Conservation (phyloP, 208 protist genomes). For the Angomonas deanei region DNA sequence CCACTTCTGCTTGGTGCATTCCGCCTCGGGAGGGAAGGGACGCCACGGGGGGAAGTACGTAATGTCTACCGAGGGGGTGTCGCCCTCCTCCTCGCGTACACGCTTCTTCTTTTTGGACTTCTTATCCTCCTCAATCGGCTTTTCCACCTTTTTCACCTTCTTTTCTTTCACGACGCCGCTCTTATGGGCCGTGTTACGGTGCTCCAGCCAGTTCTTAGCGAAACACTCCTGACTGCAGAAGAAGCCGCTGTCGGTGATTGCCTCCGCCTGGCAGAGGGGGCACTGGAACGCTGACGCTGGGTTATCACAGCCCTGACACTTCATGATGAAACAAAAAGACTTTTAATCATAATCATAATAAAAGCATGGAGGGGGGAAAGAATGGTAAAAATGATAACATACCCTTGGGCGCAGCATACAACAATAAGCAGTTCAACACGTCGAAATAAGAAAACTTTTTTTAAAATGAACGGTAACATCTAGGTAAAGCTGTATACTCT, state of each 20-base stretch:
- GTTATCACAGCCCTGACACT: slow-evolving; percentile 57
- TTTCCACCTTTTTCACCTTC: slow-evolving; percentile 45
- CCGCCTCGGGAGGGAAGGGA: slow-evolving; percentile 19
- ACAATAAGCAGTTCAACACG: neutral
- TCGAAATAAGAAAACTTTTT: neutral
- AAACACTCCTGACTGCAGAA: slow-evolving; percentile 85
- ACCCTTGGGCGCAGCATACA: neutral
- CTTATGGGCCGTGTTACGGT: slow-evolving; percentile 69
- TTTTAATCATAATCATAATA: slow-evolving; percentile 11
- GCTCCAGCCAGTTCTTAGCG: slow-evolving; percentile 64
- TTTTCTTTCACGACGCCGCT: slow-evolving; percentile 57
- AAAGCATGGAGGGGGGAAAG: slow-evolving; percentile 5
- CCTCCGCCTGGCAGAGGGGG: slow-evolving; percentile 78
- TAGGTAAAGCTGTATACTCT: no score
- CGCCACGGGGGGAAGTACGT: slow-evolving; percentile 26
- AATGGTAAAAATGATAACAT: slow-evolving; percentile 2
- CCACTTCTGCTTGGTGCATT: slow-evolving; percentile 10
- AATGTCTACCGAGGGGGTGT: neutral
- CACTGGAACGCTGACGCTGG: slow-evolving; percentile 63
- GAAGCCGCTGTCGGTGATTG: slow-evolving; percentile 48
- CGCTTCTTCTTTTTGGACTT: slow-evolving; percentile 16
- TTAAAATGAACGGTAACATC: no score
- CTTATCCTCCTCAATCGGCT: neutral
- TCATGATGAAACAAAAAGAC: no score
- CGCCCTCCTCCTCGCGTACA: neutral